phyloP scores from a whole-genome alignment of 2,329 filamentous ascomycete genomes.

The Zymoseptoria brevis region DNA sequence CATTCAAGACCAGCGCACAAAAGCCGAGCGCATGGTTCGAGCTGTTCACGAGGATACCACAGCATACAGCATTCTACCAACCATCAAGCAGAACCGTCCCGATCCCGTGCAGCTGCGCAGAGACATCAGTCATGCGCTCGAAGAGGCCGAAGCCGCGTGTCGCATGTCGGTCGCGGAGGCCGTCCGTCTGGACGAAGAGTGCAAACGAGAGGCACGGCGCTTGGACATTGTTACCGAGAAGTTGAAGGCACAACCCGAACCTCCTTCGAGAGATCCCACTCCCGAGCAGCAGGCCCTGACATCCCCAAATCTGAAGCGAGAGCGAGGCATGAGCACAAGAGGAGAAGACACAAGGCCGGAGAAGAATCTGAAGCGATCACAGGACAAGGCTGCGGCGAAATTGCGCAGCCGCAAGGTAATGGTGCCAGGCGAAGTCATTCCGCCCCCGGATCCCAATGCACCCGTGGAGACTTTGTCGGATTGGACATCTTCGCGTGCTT shows the following conservation, averaged over 20 bases:
- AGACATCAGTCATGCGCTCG: slow-evolving; percentile 48
- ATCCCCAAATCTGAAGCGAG: slow-evolving; percentile 28
- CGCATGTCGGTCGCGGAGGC: slow-evolving; percentile 32
- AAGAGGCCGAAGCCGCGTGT: slow-evolving; percentile 27
- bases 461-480: slow-evolving; percentile 30
- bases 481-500: slow-evolving; percentile 32
- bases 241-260: slow-evolving; percentile 53
- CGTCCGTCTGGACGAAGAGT: slow-evolving; percentile 27
- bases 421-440: slow-evolving; percentile 38
- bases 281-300: slow-evolving; percentile 31
- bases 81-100: slow-evolving; percentile 42
- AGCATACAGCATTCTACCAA: slow-evolving; percentile 44
- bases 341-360: slow-evolving; percentile 22
- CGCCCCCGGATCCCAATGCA: slow-evolving; percentile 37
- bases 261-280: slow-evolving; percentile 54
- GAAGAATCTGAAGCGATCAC: slow-evolving; percentile 18
- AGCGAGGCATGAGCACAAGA: slow-evolving; percentile 23
- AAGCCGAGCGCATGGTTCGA: slow-evolving; percentile 36
- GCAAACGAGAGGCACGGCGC: slow-evolving; percentile 39
- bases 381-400: slow-evolving; percentile 29
- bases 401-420: slow-evolving; percentile 32
- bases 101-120: slow-evolving; percentile 46
- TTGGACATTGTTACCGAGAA: slow-evolving; percentile 54
- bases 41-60: slow-evolving; percentile 42
- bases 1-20: slow-evolving; percentile 46